These are phyloP conservation scores for Parietichytrium sp. DNA, from an alignment of 108 stramenopile genomes.

Conservation along the genomic window DNA sequence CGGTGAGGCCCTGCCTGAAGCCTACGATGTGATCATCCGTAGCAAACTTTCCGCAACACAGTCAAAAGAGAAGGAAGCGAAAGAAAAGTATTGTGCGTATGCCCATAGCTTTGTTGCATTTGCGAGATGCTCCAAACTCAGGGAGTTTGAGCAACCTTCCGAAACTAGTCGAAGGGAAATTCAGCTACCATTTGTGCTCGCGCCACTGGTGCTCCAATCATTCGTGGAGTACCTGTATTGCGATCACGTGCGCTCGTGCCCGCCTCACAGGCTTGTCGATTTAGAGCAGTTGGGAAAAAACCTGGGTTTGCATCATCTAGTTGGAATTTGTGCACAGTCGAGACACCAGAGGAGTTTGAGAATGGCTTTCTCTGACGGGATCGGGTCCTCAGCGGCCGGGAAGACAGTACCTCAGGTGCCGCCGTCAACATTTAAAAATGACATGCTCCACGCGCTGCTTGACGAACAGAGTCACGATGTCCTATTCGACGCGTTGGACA, in stretches of 20 bases:
- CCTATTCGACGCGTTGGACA: background rate
- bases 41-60: constrained; percentile 13
- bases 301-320: background rate
- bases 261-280: constrained; percentile 20
- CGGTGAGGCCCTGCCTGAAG: background rate
- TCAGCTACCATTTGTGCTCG: background rate
- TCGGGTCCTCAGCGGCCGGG: background rate
- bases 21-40: background rate
- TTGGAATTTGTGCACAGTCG: background rate
- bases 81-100: background rate
- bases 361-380: background rate
- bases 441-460: constrained; percentile 2
- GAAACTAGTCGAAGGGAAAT: too few species aligned
- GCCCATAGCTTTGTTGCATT: background rate
- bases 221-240: background rate
- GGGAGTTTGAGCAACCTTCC: background rate
- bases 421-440: background rate
- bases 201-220: constrained; percentile 14
- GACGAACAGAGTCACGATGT: background rate
- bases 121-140: background rate
- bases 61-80: background rate
- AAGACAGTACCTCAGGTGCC: background rate
- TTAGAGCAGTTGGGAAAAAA: background rate
- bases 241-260: background rate
- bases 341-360: background rate